phyloP scores from a whole-genome alignment of 179 eudicot genomes.

The Beta macrorhiza region DNA sequence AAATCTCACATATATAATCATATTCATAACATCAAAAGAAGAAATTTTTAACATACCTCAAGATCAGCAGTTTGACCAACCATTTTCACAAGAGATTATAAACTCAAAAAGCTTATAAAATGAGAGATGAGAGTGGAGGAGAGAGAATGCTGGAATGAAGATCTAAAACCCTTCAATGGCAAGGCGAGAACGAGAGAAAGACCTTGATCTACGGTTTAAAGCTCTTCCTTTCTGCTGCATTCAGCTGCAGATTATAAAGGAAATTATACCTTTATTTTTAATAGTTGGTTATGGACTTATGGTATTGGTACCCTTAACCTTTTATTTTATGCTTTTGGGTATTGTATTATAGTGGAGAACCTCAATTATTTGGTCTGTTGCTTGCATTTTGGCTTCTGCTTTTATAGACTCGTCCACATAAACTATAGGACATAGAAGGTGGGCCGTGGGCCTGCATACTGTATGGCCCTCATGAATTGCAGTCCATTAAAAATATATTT shows the following conservation, averaged over 20 bases:
- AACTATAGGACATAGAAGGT: background rate
- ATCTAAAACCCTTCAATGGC: conserved; percentile 67
- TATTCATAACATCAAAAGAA: background rate
- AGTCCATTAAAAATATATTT: too few relatives aligned
- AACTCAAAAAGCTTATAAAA: too few relatives aligned
- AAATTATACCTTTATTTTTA: background rate
- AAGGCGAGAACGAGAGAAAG: conserved; percentile 76
- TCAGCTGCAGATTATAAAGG: background rate
- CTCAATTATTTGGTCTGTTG: conserved; percentile 3
- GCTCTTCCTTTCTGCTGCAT: conserved; percentile 74
- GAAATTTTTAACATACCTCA: conserved; percentile 7
- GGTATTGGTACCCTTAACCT: background rate
- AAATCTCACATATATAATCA: background rate
- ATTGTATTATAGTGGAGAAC: conserved; percentile 9
- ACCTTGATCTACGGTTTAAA: conserved; percentile 61
- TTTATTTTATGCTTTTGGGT: background rate
- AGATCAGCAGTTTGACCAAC: conserved; percentile 14
- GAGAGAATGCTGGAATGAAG: background rate
- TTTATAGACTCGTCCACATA: conserved; percentile 11
- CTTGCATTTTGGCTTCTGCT: background rate
- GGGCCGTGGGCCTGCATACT: background rate
- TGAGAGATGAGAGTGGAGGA: background rate
- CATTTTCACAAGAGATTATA: background rate
- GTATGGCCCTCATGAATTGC: too few relatives aligned
- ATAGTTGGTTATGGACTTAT: background rate